Conservation (phyloP, 2,329 filamentous ascomycete species). For the Aspergillus spinulosporus region DNA sequence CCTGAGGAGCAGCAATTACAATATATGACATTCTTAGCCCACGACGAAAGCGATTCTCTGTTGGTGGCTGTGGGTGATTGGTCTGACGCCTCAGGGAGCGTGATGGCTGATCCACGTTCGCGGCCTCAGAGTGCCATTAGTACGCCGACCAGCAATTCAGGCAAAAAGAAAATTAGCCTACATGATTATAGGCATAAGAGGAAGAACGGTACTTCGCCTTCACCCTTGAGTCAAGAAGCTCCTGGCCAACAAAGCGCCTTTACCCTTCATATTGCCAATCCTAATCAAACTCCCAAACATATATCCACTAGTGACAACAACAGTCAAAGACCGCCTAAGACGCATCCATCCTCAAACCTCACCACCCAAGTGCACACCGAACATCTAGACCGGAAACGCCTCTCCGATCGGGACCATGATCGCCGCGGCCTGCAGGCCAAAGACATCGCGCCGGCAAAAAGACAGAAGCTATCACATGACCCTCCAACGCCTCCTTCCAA, state of each 20-base stretch:
- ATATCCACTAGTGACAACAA: conserved; percentile 19
- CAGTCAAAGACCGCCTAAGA: conserved; percentile 16
- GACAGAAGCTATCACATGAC: conserved; percentile 41
- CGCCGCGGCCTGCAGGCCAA: conserved; percentile 17
- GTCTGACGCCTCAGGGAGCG: conserved; percentile 51
- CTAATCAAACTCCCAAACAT: conserved; percentile 25
- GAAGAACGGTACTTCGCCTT: conserved; percentile 35
- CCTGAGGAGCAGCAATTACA: conserved; percentile 59
- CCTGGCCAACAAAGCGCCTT: conserved; percentile 20
- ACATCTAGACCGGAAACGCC: conserved; percentile 30
- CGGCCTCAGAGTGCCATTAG: conserved; percentile 39
- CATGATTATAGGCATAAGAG: conserved; percentile 62
- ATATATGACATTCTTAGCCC: conserved; percentile 62
- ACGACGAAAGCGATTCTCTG: conserved; percentile 56
- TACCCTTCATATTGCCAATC: conserved; percentile 20
- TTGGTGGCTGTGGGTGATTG: conserved; percentile 56
- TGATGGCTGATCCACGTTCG: conserved; percentile 45
- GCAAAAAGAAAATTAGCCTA: conserved; percentile 63
- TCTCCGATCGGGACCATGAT: conserved; percentile 26
- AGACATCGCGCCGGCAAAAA: conserved; percentile 40
- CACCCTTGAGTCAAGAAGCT: conserved; percentile 28
- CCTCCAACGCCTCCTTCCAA: conserved; percentile 30
- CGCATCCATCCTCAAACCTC: conserved; percentile 16
- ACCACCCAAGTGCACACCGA: conserved; percentile 19
- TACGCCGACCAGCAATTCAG: conserved; percentile 43